Conservation (phyloP, 116 monocot genomes). For the Posidonia oceanica region DNA sequence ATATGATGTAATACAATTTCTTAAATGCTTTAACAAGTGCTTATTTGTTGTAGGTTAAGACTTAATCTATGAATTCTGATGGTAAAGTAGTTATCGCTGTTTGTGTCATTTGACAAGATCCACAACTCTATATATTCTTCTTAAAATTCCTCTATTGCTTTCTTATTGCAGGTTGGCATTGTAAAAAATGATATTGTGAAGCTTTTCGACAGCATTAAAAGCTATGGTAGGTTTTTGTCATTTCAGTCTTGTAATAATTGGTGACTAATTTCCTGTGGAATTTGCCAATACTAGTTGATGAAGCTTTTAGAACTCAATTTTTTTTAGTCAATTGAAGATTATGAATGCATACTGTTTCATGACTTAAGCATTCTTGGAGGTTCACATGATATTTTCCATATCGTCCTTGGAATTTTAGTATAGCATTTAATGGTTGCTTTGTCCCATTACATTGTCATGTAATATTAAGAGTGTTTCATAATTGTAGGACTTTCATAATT, state of each 20-base stretch:
- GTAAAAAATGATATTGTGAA: conserved; percentile 81
- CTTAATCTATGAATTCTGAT: no score
- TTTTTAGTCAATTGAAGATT: no score
- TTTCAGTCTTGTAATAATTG: not conserved
- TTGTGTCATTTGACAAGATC: not conserved
- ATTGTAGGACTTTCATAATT: no score
- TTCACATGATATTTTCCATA: not conserved
- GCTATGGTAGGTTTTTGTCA: conserved; percentile 48
- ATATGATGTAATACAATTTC: no score
- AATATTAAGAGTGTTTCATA: no score
- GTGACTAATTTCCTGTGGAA: not conserved
- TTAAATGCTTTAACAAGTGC: no score
- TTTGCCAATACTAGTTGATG: not conserved
- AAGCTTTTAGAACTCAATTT: not conserved
- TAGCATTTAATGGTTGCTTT: no score
- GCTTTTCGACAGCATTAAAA: conserved; percentile 79
- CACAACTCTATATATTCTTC: not conserved
- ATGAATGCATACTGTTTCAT: no score
- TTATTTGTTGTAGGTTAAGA: no score
- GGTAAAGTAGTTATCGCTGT: not conserved
- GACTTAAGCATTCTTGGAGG: no score
- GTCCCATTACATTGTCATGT: no score
- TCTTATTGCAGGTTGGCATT: conserved; percentile 46
- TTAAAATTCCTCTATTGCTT: not conserved
- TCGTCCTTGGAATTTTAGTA: no score